Evolutionary conservation across 1,139 yeast species (phyloP).

Genomic region (Taphrina deformans): DNA sequence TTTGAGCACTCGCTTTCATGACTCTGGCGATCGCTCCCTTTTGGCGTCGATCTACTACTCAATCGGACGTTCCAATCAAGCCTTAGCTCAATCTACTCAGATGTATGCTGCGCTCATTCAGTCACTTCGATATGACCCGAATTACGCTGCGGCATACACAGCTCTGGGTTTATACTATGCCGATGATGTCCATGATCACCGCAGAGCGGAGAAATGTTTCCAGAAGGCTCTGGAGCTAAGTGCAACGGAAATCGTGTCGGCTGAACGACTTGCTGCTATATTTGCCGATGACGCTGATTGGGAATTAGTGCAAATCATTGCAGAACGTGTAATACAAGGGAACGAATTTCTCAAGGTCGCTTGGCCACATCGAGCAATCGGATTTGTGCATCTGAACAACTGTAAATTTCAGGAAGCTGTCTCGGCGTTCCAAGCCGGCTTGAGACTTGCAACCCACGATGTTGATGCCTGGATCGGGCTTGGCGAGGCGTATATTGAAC

Average conservation of each 20-base stretch:
- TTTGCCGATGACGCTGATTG: constrained; percentile 71
- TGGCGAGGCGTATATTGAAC: constrained; percentile 84
- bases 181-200: constrained; percentile 57
- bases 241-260: constrained; percentile 71
- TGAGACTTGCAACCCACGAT: constrained; percentile 68
- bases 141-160: constrained; percentile 52
- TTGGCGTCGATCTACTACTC: constrained; percentile 10
- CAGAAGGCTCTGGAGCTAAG: constrained; percentile 88
- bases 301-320: constrained; percentile 78
- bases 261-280: constrained; percentile 66
- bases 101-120: constrained; percentile 53
- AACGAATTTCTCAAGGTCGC: constrained; percentile 45
- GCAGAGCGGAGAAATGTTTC: constrained; percentile 81
- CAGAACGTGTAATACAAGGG: constrained; percentile 43
- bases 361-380: constrained; percentile 90
- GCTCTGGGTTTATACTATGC: constrained; percentile 72
- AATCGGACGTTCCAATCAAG: neutral
- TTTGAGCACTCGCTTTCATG: neutral
- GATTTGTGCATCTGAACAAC: constrained; percentile 60
- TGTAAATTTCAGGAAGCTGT: constrained; percentile 74
- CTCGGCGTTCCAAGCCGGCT: constrained; percentile 82
- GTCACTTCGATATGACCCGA: constrained; percentile 48
- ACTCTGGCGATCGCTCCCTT: neutral
- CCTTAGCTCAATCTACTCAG: neutral
- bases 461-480: constrained; percentile 85